phyloP scores from a whole-genome alignment of 2,329 filamentous ascomycete species.

The Endoconidiophora polonica region DNA sequence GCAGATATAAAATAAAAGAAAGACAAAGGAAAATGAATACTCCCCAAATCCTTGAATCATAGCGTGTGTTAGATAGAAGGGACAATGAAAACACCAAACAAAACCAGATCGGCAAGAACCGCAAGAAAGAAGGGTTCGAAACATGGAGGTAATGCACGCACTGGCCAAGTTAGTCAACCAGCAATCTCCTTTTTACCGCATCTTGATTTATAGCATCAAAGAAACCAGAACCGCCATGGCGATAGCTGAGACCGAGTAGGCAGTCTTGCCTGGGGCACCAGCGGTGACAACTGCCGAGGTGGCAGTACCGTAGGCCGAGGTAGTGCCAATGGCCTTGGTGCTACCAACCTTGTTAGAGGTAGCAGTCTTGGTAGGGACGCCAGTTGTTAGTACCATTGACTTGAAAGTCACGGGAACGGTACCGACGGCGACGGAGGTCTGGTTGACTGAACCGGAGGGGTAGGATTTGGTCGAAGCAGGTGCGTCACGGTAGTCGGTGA shows the following conservation, averaged over 20 bases:
- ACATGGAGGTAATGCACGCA: too few species aligned
- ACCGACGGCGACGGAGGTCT: too few species aligned
- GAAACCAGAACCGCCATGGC: neutral
- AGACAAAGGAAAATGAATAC: too few species aligned
- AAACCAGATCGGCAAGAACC: too few species aligned
- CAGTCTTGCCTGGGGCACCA: neutral
- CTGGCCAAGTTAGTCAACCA: neutral
- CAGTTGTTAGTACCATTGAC: neutral
- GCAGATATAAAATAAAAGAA: too few species aligned
- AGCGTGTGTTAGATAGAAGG: too few species aligned
- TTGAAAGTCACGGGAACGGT: too few species aligned
- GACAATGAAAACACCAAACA: too few species aligned
- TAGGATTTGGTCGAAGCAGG: neutral
- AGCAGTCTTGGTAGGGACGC: neutral
- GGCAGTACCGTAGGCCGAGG: neutral
- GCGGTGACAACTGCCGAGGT: neutral
- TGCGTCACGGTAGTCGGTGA: neutral
- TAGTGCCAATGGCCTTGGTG: neutral
- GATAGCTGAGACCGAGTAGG: conserved; percentile 1
- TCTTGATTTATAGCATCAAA: neutral
- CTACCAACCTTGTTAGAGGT: neutral
- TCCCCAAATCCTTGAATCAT: too few species aligned
- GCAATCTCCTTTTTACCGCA: neutral
- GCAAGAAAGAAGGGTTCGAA: too few species aligned
- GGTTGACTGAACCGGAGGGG: too few species aligned